Percentiles rank a stretch among this genome's conserved stretches.
phyloP scores from a whole-genome alignment of 2,329 filamentous ascomycete species.

The Sclerotinia sclerotiorum region DNA sequence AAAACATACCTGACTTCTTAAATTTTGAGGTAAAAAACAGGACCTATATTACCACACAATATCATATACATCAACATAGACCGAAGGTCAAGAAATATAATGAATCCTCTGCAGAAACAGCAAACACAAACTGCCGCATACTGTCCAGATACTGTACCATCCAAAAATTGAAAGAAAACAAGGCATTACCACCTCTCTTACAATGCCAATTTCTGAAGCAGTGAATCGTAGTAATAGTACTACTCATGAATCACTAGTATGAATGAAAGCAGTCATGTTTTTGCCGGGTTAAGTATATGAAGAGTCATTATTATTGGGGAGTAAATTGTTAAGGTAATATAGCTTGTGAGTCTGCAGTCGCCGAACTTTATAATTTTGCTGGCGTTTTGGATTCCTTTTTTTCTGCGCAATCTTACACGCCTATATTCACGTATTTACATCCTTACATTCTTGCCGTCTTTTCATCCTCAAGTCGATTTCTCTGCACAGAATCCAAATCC shows the following conservation, averaged over 20 bases:
- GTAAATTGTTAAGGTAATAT: neutral
- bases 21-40: neutral
- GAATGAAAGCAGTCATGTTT: neutral
- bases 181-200: neutral
- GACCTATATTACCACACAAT: too few relatives aligned
- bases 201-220: neutral
- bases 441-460: neutral
- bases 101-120: too few relatives aligned
- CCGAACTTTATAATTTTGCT: neutral
- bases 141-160: too few relatives aligned
- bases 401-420: neutral
- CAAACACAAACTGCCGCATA: too few relatives aligned
- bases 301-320: neutral
- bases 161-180: too few relatives aligned
- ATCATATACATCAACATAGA: too few relatives aligned
- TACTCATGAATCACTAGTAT: neutral
- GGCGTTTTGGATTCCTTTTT: neutral
- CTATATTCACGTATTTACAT: too few relatives aligned
- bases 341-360: too few relatives aligned
- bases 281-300: rapidly evolving
- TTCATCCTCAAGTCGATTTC: neutral
- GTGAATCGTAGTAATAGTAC: neutral
- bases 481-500: too few relatives aligned
- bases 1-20: too few relatives aligned
- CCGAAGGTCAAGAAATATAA: too few relatives aligned